phyloP scores from a whole-genome alignment of 1,284 basidiomycete genomes.

The Meira nashicola region DNA sequence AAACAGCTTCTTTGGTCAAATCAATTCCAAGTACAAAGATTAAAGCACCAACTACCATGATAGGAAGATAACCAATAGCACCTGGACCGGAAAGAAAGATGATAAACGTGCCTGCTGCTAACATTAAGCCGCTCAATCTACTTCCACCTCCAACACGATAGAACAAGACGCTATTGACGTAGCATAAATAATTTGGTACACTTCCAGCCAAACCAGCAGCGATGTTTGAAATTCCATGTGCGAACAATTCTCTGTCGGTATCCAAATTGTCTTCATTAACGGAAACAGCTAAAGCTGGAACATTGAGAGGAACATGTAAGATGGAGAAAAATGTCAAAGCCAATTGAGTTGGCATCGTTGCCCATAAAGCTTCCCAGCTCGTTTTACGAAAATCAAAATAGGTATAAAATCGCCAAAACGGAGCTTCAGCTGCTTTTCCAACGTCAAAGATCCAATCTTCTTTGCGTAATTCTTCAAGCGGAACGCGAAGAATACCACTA shows the following conservation, averaged over 20 bases:
- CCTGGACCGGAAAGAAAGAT: slow-evolving; percentile 77
- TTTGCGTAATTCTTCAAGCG: slow-evolving; percentile 63
- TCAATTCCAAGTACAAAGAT: slow-evolving; percentile 95
- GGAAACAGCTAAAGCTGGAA: slow-evolving; percentile 91
- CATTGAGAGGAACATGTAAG: slow-evolving; percentile 67
- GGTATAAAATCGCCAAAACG: slow-evolving; percentile 51
- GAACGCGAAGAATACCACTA: slow-evolving; percentile 63
- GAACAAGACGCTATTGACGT: slow-evolving; percentile 57
- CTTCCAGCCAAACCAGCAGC: slow-evolving; percentile 73
- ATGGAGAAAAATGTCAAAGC: slow-evolving; percentile 78
- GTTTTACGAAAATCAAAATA: slow-evolving; percentile 50
- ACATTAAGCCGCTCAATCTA: slow-evolving; percentile 75
- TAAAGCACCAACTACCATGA: slow-evolving; percentile 64
- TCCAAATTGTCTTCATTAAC: slow-evolving; percentile 81
- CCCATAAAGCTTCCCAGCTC: slow-evolving; percentile 47
- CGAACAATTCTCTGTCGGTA: slow-evolving; percentile 86
- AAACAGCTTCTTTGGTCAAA: slow-evolving; percentile 82
- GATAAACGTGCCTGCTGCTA: slow-evolving; percentile 69
- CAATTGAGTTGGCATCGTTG: slow-evolving; percentile 56
- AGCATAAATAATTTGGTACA: slow-evolving; percentile 61
- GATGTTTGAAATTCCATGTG: slow-evolving; percentile 86
- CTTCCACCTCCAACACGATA: slow-evolving; percentile 89
- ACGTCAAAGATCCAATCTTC: slow-evolving; percentile 88
- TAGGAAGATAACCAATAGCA: slow-evolving; percentile 43
- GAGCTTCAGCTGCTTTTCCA: slow-evolving; percentile 52